These are phyloP conservation scores for Cytauxzoon felis DNA, from an alignment of 169 alveolate genomes.

Conservation along the genomic window DNA sequence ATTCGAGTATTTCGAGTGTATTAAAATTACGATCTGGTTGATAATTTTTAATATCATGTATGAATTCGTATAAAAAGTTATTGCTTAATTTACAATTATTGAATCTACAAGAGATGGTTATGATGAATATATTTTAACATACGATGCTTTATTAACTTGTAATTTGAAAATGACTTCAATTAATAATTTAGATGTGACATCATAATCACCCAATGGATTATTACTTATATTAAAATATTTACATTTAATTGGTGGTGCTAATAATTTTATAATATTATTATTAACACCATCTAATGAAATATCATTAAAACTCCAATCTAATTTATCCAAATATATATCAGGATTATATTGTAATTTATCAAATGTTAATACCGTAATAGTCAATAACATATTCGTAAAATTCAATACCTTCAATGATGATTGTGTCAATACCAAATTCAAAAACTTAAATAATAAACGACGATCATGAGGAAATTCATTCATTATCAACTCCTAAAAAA, in stretches of 20 bases:
- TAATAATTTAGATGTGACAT: slow-evolving; percentile 24
- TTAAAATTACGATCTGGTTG: too few relatives aligned
- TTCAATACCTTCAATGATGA: slow-evolving; percentile 15
- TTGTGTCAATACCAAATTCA: slow-evolving; percentile 19
- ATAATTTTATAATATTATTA: slow-evolving; percentile 12
- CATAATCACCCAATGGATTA: slow-evolving; percentile 58
- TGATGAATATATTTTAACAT: not conserved
- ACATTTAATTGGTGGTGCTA: slow-evolving; percentile 10
- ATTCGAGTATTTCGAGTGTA: slow-evolving; percentile 25
- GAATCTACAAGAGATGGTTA: slow-evolving; percentile 1
- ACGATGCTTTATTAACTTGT: slow-evolving; percentile 24
- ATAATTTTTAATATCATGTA: not conserved
- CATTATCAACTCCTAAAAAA: slow-evolving; percentile 32
- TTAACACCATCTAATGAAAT: slow-evolving; percentile 1
- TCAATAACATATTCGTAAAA: slow-evolving; percentile 43
- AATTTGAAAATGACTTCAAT: slow-evolving; percentile 1
- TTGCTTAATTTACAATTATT: slow-evolving; percentile 35
- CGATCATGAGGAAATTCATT: slow-evolving; percentile 45
- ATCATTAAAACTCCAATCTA: slow-evolving; percentile 46
- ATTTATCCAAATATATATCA: slow-evolving; percentile 18
- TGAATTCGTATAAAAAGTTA: slow-evolving; percentile 1
- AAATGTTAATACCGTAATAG: slow-evolving; percentile 23
- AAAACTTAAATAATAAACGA: slow-evolving; percentile 19
- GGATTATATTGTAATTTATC: slow-evolving; percentile 1
- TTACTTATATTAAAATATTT: slow-evolving; percentile 21